Evolutionary conservation across 345 rosid species (phyloP), one percentile per base, ranked within the genome.

Genomic region (Lepidium aucheri): DNA sequence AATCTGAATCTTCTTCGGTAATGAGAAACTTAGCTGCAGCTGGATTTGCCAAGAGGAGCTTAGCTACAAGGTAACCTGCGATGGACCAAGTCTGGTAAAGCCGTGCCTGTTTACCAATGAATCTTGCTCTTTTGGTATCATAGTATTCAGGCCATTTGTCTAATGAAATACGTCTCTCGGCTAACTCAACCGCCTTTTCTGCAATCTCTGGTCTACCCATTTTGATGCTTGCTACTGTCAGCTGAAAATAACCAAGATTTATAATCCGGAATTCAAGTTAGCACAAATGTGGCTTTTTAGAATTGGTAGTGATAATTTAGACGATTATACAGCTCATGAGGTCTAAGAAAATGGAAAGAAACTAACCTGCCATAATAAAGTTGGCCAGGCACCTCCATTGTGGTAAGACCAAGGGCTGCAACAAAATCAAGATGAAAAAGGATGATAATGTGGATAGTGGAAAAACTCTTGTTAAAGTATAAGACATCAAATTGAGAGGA

Each of bases 91-190:
- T 87, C 68, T 92, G 95, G 74, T 69, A 87, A 26, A 92, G 75
- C 17, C 82, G 85, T 11, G 93, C 79, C 63, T 92, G 98, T 74
- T 92, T 92, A n/a, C 98, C 95, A 8, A 89, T 89, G 58, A 92
- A 89, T 73, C 93, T 86, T 57, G 77, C 93, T 59, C 74, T 58
- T 70, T 81, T 86, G 1, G 91, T 86, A 63, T 92, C 97, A 30
- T 89, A 92, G 76, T 92, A 89, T 73, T 92, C 95, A 0, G 98
- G 98, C 97, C 97, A 92, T 66, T 81, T 84, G 79, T 92, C 96
- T 65, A 73, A 43, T 11, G 89, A 76, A 53, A 89, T 71, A 56
- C 84, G 79, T 67, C 79, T 86, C 82, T 87, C 95, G 0, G 91
- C 96, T 51, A 91, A 70, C 73, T 79, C 62, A 8, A 92, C 74